A percentile compares a stretch with the other conserved stretches of the same genome.
These are phyloP conservation scores for Psidium guajava DNA, from an alignment of 345 rosid species.

Conservation along the genomic window DNA sequence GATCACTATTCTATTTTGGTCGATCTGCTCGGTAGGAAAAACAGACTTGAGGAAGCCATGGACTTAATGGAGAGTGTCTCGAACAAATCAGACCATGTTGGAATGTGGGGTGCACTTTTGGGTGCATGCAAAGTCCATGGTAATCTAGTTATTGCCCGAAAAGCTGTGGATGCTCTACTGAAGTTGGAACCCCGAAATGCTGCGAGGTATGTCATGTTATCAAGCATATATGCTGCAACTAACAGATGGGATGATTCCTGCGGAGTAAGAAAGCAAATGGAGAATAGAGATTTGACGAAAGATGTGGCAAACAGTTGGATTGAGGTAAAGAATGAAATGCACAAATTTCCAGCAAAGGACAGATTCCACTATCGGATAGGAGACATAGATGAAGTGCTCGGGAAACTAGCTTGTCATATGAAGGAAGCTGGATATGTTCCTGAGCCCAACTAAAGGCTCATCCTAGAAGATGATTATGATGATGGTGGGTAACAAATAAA, in stretches of 20 bases:
- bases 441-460: background rate
- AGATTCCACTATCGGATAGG: constrained; percentile 12
- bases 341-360: constrained; percentile 28
- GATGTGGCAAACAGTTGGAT: constrained; percentile 33
- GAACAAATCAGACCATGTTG: constrained; percentile 8
- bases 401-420: constrained; percentile 14
- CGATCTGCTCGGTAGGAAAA: constrained; percentile 35
- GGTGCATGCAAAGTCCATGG: constrained; percentile 31
- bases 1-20: constrained; percentile 31
- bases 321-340: constrained; percentile 26
- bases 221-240: constrained; percentile 27
- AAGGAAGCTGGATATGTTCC: constrained; percentile 18
- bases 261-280: constrained; percentile 19
- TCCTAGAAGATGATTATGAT: background rate
- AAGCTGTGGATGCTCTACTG: constrained; percentile 26
- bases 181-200: constrained; percentile 28
- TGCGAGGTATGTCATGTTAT: constrained; percentile 34
- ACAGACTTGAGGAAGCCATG: constrained; percentile 27
- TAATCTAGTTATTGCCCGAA: constrained; percentile 16
- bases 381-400: constrained; percentile 9
- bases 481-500: background rate
- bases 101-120: constrained; percentile 41
- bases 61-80: constrained; percentile 18
- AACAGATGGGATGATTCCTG: constrained; percentile 31
- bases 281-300: constrained; percentile 21